phyloP scores from a whole-genome alignment of 75 land plant species.

The Larix kaempferi region DNA sequence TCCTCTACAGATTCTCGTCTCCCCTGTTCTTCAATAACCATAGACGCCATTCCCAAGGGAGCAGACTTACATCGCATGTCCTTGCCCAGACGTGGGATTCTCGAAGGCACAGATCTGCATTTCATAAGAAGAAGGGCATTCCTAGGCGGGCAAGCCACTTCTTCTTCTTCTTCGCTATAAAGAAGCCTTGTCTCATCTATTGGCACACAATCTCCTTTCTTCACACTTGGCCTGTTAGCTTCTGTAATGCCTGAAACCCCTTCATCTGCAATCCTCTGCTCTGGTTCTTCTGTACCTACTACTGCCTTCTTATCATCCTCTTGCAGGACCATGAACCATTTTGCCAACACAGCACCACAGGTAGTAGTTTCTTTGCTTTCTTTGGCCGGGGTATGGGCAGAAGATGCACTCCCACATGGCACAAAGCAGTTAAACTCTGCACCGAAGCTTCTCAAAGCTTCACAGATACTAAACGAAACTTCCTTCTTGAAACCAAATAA shows the following conservation, averaged over 20 bases:
- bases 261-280: conserved; percentile 11
- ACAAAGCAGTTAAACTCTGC: conserved; percentile 68
- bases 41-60: conserved; percentile 54
- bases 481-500: conserved; percentile 17
- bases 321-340: conserved; percentile 58
- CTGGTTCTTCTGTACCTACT: conserved; percentile 9
- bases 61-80: conserved; percentile 74
- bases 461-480: conserved; percentile 52
- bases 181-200: neutral
- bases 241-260: conserved; percentile 3
- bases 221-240: neutral
- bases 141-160: conserved; percentile 55
- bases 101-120: conserved; percentile 75
- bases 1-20: conserved; percentile 4
- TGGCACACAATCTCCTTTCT: neutral
- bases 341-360: conserved; percentile 58
- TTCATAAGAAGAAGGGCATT: conserved; percentile 79
- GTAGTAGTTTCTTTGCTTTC: conserved; percentile 8
- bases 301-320: conserved; percentile 44
- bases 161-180: conserved; percentile 6
- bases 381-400: conserved; percentile 5
- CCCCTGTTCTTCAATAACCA: conserved; percentile 33
- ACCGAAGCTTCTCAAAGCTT: conserved; percentile 51
- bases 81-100: conserved; percentile 45
- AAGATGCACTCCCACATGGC: conserved; percentile 41